Conservation (phyloP, 1,139 yeast species). For the Yamadazyma membranifaciens region DNA sequence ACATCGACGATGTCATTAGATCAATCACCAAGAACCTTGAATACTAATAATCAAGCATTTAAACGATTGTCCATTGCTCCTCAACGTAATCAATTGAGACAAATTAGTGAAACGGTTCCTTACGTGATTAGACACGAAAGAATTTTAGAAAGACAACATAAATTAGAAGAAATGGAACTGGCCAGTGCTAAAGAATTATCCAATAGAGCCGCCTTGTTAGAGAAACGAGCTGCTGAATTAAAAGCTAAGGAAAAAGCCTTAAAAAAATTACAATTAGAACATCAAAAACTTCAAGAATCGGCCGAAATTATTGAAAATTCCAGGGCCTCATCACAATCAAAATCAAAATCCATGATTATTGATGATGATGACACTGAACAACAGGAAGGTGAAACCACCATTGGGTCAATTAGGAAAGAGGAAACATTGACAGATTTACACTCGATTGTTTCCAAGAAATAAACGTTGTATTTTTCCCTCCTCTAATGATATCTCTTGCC, state of each 20-base stretch:
- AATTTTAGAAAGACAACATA: conserved; percentile 70
- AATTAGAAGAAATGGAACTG: conserved; percentile 74
- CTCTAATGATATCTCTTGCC: not conserved
- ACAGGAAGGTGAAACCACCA: conserved; percentile 3
- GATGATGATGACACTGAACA: not conserved
- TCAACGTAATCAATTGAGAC: conserved; percentile 68
- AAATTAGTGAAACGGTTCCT: conserved; percentile 79
- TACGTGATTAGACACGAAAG: conserved; percentile 76
- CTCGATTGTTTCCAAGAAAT: conserved; percentile 29
- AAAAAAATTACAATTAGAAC: conserved; percentile 35
- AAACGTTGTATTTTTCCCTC: not conserved
- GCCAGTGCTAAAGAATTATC: conserved; percentile 74
- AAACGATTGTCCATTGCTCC: conserved; percentile 58
- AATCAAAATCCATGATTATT: not conserved
- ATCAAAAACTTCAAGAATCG: conserved; percentile 3
- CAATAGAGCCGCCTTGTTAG: conserved; percentile 70
- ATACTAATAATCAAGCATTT: conserved; percentile 45
- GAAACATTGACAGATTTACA: conserved; percentile 57
- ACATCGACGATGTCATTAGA: conserved; percentile 31
- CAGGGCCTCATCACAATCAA: not conserved
- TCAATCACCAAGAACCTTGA: conserved; percentile 21
- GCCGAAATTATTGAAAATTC: not conserved
- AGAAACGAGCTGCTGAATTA: conserved; percentile 71
- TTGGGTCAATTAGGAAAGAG: conserved; percentile 30
- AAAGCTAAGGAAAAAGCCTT: conserved; percentile 62